Evolutionary conservation across 1,284 basidiomycete species (phyloP).

Genomic region (Vanrija sp.): DNA sequence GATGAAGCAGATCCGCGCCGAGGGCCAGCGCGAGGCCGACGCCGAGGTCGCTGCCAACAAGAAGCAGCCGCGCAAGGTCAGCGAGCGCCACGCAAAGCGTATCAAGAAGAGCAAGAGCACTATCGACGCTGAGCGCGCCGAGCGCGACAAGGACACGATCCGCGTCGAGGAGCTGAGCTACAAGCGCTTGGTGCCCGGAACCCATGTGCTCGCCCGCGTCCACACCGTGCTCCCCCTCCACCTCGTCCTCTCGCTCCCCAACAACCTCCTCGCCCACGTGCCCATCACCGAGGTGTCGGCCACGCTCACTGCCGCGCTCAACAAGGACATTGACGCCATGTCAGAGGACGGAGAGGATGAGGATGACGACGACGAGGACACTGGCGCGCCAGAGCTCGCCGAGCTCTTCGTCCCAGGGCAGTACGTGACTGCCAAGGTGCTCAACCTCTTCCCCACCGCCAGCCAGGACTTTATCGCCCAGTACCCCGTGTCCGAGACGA

Average conservation of each 20-base stretch:
- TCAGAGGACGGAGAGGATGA: conserved; percentile 55
- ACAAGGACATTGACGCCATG: conserved; percentile 41
- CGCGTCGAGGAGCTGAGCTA: conserved; percentile 85
- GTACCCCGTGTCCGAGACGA: conserved; percentile 47
- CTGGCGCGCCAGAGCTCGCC: conserved; percentile 61
- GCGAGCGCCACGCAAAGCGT: conserved; percentile 37
- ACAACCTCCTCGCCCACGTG: conserved; percentile 90
- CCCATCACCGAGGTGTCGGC: conserved; percentile 92
- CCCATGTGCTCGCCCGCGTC: conserved; percentile 82
- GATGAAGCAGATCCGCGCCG: conserved; percentile 76
- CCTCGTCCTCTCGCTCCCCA: conserved; percentile 86
- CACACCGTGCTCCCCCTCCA: conserved; percentile 84
- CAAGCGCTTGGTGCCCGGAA: conserved; percentile 82
- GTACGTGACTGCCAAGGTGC: conserved; percentile 77
- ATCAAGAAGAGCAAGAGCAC: conserved; percentile 51
- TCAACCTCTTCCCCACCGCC: conserved; percentile 42
- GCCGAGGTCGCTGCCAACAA: conserved; percentile 55
- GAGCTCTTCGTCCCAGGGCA: conserved; percentile 80
- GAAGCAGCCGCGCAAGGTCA: conserved; percentile 30
- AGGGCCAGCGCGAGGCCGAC: conserved; percentile 79
- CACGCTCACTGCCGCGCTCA: conserved; percentile 66
- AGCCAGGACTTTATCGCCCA: conserved; percentile 44
- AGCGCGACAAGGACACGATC: conserved; percentile 45
- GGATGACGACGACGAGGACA: conserved; percentile 50
- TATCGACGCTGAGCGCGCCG: conserved; percentile 53